Evolutionary conservation across 192 early-diverging fungal genomes (phyloP), one percentile per base, ranked within the genome.

Genomic region (Linnemannia zychae): DNA sequence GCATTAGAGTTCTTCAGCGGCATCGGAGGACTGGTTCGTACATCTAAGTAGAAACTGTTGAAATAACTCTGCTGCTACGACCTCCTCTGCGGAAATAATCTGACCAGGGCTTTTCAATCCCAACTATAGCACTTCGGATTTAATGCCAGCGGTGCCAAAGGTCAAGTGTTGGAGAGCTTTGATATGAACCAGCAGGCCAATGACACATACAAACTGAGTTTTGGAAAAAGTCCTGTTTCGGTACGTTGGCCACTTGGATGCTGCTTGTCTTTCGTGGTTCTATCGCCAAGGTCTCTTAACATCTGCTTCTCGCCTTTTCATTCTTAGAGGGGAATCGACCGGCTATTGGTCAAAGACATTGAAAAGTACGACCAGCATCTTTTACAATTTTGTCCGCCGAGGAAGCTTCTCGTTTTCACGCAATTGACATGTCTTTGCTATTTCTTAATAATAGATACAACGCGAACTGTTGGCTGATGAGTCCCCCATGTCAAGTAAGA

Each of bases 151-250:
- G 82, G 89, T 11, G 82, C 88, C 38, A 49, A 82, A 7, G 89
- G 91, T 48, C 40, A 91, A 36, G 95, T 98, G 40, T 88, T 95
- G 6, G 92, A 92, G 22, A 92, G 95, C 36, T 98, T 97, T 85
- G 97, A 98, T 87, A 95, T 98, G 75, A 98, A 98, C 88, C 86
- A 88, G n/a, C 91, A 95, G 36, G 96, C 96, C 38, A 98, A 98
- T 90, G 79, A 88, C 0, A 92, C 93, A 9, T 94, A 95, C 81
- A 90, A 78, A 71, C 88, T 92, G 79, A 95, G 94, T 87, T 94
- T 94, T 75, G 86, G 75, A 20, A 88, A 85, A 24, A 63, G 38
- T 31, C 87, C 89, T 36, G 72, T 87, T 0, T 82, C 81, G 48
- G 89, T 90, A 87, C 20, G 5, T 44, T 0, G n/a, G 9, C 24